Base-by-base conservation (phyloP, 2,329 filamentous ascomycete genomes). In the Microcyclospora pomicola region DNA sequence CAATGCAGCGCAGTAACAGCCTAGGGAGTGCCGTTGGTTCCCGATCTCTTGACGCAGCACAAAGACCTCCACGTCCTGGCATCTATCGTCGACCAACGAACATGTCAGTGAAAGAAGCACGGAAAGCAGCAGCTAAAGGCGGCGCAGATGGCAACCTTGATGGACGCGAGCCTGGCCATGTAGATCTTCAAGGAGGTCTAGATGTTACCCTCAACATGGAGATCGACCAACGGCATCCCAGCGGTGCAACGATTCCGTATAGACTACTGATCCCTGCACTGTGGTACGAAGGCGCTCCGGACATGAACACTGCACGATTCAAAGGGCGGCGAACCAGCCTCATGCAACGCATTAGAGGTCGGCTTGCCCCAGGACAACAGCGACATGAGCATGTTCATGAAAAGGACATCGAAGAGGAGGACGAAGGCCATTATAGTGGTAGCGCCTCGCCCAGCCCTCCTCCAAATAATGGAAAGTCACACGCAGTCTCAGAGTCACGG, bases 191-290 rank as follows among this genome's bases (percentile, higher is more conserved):
- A 54, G 81, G 80, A 24, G 86, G 85, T 0, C 66, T 98, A 9
- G 86, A 95, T 47, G 79, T 98, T 28, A 82, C 77, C 36, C 62
- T 98, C 32, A 94, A 95, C 50, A 77, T 94, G 44, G 91, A 98
- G 62, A 76, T 95, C 43, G 86, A 80, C 50, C 73, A 82, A 33
- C 77, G 75, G 45, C 86, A 98, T 50, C 88, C 91, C 1, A 72
- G 82, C 0, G 92, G 91, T 11, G 85, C 84, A 46, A 98, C 91
- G 0, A 74, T 77, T 36, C 84, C 86, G 7, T 98, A 98, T 58
- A 71, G 85, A 30, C 64, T 98, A 5, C 70, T 96, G 2, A 79
- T 98, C 5, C 91, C 92, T 9, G 75, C 77, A 37, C 64, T 98
- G 36, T 62, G 62, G 50, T 77, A 66, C 36, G 44, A 55, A 13